Evolutionary conservation across 106 monocot species (phyloP).

Genomic region (Narthecium ossifragum): DNA sequence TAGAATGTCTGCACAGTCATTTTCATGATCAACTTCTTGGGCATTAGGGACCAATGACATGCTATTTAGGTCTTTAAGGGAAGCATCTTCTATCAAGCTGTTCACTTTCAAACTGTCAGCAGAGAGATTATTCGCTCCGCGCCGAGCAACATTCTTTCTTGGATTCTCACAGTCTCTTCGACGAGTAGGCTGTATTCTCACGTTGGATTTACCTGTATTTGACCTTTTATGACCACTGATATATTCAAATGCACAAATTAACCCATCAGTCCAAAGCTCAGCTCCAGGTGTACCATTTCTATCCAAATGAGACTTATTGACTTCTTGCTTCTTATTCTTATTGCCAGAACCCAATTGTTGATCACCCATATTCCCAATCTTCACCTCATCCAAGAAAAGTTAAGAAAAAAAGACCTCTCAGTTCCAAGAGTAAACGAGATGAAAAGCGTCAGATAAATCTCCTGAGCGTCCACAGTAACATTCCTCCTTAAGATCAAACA

Average conservation of each 20-base stretch:
- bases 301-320: constrained; percentile 14
- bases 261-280: constrained; percentile 61
- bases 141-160: constrained; percentile 13
- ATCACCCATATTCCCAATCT: constrained; percentile 10
- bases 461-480: no score
- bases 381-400: not conserved
- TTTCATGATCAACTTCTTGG: constrained; percentile 12
- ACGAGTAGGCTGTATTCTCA: not conserved
- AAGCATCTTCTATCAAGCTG: constrained; percentile 7
- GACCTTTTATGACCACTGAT: constrained; percentile 16
- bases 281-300: constrained; percentile 20
- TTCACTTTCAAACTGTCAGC: constrained; percentile 5
- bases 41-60: not conserved
- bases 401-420: no score
- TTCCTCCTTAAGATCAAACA: no score
- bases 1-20: constrained; percentile 9
- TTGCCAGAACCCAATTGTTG: constrained; percentile 11
- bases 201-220: constrained; percentile 1
- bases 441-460: no score
- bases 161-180: constrained; percentile 5
- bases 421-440: no score
- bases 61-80: constrained; percentile 18
- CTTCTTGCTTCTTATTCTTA: constrained; percentile 24
- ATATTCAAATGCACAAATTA: constrained; percentile 68
- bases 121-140: constrained; percentile 2